Evolutionary conservation across 129 eudicot genomes (phyloP).

Genomic region (Saposhnikovia divaricata): DNA sequence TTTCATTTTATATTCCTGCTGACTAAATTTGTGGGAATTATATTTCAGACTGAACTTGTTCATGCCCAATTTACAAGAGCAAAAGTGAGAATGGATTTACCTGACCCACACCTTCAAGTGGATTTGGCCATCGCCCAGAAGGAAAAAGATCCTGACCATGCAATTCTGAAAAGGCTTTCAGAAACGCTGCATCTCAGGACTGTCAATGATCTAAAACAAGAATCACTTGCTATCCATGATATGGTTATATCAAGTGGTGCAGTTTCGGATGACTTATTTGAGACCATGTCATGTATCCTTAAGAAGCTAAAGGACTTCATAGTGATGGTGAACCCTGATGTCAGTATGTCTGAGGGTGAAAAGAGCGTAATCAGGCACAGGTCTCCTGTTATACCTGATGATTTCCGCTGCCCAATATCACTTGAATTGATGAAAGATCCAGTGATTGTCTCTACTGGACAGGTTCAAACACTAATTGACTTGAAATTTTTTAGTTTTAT

Average conservation of each 20-base stretch:
- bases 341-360: slow-evolving; percentile 44
- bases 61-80: slow-evolving; percentile 86
- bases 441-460: slow-evolving; percentile 96
- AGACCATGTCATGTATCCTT: slow-evolving; percentile 59
- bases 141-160: slow-evolving; percentile 50
- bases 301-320: slow-evolving; percentile 62
- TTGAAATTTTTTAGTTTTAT: neutral
- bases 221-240: slow-evolving; percentile 68
- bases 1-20: neutral
- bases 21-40: neutral
- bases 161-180: slow-evolving; percentile 59
- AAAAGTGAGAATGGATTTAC: slow-evolving; percentile 59
- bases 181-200: slow-evolving; percentile 66
- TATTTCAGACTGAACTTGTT: slow-evolving; percentile 67
- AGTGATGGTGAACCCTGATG: slow-evolving; percentile 40
- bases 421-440: slow-evolving; percentile 99
- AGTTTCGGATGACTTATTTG: slow-evolving; percentile 57
- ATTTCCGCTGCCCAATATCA: slow-evolving; percentile 93
- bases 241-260: slow-evolving; percentile 57
- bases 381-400: slow-evolving; percentile 94
- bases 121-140: slow-evolving; percentile 51
- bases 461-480: slow-evolving; percentile 36
- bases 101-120: slow-evolving; percentile 55
- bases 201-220: slow-evolving; percentile 63
- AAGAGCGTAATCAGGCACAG: slow-evolving; percentile 67